Base-by-base conservation (phyloP, 441 rosid genomes). In the Pelargonium cotyledonis region DNA sequence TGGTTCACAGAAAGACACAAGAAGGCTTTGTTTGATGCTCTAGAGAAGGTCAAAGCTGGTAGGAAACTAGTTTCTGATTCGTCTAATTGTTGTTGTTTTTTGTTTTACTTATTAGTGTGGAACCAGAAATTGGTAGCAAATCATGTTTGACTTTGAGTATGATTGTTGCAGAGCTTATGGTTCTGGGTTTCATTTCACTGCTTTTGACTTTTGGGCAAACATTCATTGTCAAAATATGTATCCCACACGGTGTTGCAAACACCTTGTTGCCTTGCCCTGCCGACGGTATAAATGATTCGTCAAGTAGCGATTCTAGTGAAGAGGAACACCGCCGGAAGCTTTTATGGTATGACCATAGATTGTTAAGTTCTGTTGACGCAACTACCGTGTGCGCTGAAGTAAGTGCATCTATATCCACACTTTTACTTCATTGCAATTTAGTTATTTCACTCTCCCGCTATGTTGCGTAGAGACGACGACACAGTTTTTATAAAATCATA, bases 31-130 rank as follows among this genome's bases (percentile, higher is more conserved):
- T 88, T 78, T 11, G 97, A 91, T 57, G 97, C 97, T 31, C 73
- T 94, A 79, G 95, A 91, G 84, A 94, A 91, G 87, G 80, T 94
- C 72, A 94, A 94, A 86, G 74, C 95, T 65, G 97, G 99, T 94
- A 67, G 76, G 75, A 38, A 70, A 5, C 40, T 0, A 26, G 29
- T 19, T 55, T 51, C 3, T 55, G 43, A 10, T 5, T 9, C 8
- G 15, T 15, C 38, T 35, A 61, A 8, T 3, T 43, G 41, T 51
- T 23, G 43, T 18, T 35, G 44, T 29, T 55, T 21, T 65, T 3
- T 51, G 64, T n/a, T n/a, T n/a, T n/a, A n/a, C n/a, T n/a, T n/a
- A 43, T 23, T 23, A n/a, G 47, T 14, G 16, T 21, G 16, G 21
- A 19, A 65, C 40, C 2, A 7, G n/a, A n/a, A n/a, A n/a, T n/a